Conservation (phyloP, 2,329 filamentous ascomycete species). For the Penicillium sp. region DNA sequence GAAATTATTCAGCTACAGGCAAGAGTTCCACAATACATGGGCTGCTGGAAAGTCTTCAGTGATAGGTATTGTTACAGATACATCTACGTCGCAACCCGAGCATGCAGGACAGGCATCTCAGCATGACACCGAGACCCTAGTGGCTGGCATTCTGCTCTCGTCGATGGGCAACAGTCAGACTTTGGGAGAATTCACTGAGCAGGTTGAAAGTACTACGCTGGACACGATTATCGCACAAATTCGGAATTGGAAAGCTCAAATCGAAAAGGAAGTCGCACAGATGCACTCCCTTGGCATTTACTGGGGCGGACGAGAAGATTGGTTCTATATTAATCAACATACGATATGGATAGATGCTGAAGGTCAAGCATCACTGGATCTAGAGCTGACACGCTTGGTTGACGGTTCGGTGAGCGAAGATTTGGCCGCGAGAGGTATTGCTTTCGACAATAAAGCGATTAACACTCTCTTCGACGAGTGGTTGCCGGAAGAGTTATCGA, state of each 20-base stretch:
- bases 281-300: neutral
- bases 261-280: neutral
- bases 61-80: conserved; percentile 3
- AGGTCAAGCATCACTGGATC: neutral
- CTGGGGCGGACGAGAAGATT: conserved; percentile 1
- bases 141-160: conserved; percentile 6
- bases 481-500: neutral
- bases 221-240: neutral
- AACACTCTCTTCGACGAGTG: conserved; percentile 1
- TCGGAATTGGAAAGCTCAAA: conserved; percentile 1
- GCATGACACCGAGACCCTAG: neutral
- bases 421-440: neutral
- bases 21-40: neutral
- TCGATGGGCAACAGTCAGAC: neutral
- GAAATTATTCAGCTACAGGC: neutral
- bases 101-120: neutral
- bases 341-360: conserved; percentile 4
- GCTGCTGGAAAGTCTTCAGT: neutral
- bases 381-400: neutral
- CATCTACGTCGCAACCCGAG: neutral
- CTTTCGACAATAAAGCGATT: neutral
- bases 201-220: neutral
- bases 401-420: neutral
- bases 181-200: neutral
- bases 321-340: conserved; percentile 5